These are phyloP conservation scores for Mycena capillaripes DNA, from an alignment of 768 basidiomycete species.

Conservation along the genomic window DNA sequence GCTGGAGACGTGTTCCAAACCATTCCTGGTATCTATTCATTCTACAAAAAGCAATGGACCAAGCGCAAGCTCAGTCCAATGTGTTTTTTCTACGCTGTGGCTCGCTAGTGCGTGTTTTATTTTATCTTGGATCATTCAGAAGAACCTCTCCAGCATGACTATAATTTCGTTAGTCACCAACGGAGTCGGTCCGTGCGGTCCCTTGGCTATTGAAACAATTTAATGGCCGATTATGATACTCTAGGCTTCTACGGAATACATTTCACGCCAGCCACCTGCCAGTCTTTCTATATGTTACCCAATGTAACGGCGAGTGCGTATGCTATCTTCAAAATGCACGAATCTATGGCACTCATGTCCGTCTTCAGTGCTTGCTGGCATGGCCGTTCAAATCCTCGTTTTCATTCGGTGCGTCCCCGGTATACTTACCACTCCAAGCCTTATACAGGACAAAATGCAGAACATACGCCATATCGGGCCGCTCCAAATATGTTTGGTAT, in stretches of 20 bases:
- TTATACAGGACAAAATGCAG: background rate
- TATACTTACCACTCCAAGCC: background rate
- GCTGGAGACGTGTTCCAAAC: slow-evolving; percentile 34
- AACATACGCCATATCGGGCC: slow-evolving; percentile 30
- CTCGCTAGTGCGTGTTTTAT: slow-evolving; percentile 20
- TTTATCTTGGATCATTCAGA: background rate
- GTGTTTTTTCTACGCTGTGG: slow-evolving; percentile 32
- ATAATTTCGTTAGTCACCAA: slow-evolving; percentile 30
- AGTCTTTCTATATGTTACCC: slow-evolving; percentile 24
- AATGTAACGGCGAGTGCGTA: slow-evolving; percentile 27
- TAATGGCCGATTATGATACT: background rate
- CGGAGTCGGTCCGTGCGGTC: slow-evolving; percentile 22
- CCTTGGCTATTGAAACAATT: background rate
- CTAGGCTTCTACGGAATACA: slow-evolving; percentile 17
- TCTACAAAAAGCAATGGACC: slow-evolving; percentile 32
- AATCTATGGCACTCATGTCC: background rate
- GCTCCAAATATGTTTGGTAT: background rate
- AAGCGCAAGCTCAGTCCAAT: slow-evolving; percentile 21
- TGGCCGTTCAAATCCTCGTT: slow-evolving; percentile 24
- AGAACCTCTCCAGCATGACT: slow-evolving; percentile 1
- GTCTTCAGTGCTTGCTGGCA: slow-evolving; percentile 25
- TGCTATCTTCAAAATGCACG: background rate
- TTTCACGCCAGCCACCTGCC: slow-evolving; percentile 6
- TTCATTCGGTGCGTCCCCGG: slow-evolving; percentile 19
- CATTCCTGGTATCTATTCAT: slow-evolving; percentile 18